Percentiles rank a stretch among this genome's conserved stretches.
Evolutionary conservation across 805 yeast genomes (phyloP).

Genomic region (Ogataea ganodermae): DNA sequence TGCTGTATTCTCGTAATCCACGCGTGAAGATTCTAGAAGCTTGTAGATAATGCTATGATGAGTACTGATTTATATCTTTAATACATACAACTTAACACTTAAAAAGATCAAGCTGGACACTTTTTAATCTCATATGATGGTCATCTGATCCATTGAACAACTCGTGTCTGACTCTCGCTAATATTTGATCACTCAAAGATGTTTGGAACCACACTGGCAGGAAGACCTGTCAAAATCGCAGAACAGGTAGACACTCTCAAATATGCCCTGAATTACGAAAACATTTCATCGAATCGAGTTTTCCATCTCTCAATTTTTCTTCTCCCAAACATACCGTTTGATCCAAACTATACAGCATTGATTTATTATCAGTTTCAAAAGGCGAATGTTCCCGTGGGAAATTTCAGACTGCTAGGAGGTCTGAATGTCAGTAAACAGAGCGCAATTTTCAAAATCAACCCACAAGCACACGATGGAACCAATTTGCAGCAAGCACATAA

Average conservation of each 20-base stretch:
- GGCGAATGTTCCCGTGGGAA: conserved; percentile 38
- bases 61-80: background rate
- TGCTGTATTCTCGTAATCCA: background rate
- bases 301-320: conserved; percentile 84
- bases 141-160: no score
- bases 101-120: background rate
- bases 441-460: conserved; percentile 82
- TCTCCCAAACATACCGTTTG: conserved; percentile 77
- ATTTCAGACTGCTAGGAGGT: conserved; percentile 69
- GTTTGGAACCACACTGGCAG: conserved; percentile 38
- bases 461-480: conserved; percentile 31
- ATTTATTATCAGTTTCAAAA: conserved; percentile 84
- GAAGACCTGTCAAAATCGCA: conserved; percentile 46
- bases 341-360: conserved; percentile 73
- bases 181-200: conserved; percentile 10
- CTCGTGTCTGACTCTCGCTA: no score
- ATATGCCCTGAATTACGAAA: conserved; percentile 62
- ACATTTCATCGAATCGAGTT: conserved; percentile 54
- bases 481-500: conserved; percentile 16
- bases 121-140: no score
- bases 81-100: background rate
- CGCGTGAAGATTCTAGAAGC: conserved; percentile 4
- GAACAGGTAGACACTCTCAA: conserved; percentile 69
- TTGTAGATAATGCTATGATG: background rate
- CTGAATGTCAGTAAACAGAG: conserved; percentile 72